Percentiles rank a stretch among this genome's conserved stretches.
Evolutionary conservation across 2,329 filamentous ascomycete species (phyloP).

Genomic region (Aspergillus sp.): DNA sequence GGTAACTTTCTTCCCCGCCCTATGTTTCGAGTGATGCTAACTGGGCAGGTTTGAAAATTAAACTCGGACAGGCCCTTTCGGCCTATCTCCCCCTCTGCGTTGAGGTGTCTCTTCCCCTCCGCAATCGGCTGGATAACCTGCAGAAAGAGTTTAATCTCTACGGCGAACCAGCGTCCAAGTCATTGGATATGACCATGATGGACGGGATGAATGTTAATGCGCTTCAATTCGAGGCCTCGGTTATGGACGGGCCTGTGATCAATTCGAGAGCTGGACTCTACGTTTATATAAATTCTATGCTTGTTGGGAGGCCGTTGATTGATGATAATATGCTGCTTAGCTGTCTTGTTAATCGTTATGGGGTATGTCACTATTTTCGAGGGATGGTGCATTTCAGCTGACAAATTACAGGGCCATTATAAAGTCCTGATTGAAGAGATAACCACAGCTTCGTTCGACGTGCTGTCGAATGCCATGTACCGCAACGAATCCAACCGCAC

Average conservation of each 20-base stretch:
- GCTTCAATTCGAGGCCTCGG: constrained; percentile 47
- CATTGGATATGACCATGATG: constrained; percentile 38
- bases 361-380: constrained; percentile 43
- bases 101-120: constrained; percentile 32
- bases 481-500: constrained; percentile 54
- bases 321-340: constrained; percentile 73
- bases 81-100: constrained; percentile 36
- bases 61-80: constrained; percentile 33
- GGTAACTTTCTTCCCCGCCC: constrained; percentile 2
- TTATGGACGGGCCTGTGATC: constrained; percentile 61
- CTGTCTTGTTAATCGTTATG: constrained; percentile 78
- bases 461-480: constrained; percentile 79
- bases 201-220: constrained; percentile 38
- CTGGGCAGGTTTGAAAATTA: constrained; percentile 27
- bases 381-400: neutral
- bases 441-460: constrained; percentile 81
- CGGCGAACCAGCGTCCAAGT: constrained; percentile 35
- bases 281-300: constrained; percentile 73
- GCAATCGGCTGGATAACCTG: constrained; percentile 32
- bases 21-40: neutral
- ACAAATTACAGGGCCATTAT: constrained; percentile 56
- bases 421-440: constrained; percentile 73
- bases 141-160: constrained; percentile 39
- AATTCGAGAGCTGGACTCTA: constrained; percentile 79
- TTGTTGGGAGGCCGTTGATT: constrained; percentile 72